Conservation (phyloP, 345 rosid species). For the Physaria fendleri region DNA sequence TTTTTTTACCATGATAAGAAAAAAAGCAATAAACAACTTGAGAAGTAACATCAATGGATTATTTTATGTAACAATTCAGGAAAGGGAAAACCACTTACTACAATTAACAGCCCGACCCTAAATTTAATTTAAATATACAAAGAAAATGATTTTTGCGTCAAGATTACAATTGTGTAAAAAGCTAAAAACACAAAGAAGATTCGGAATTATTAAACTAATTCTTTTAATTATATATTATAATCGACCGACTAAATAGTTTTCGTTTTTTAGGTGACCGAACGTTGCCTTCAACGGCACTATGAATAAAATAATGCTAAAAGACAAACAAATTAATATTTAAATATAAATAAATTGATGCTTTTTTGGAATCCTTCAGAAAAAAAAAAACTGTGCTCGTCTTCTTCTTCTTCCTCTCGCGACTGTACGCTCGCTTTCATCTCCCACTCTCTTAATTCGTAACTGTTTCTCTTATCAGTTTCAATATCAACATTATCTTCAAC, state of each 20-base stretch:
- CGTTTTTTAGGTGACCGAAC: slow-evolving; percentile 15
- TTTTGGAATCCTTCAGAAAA: background rate
- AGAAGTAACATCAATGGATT: background rate
- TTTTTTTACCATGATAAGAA: too few relatives aligned
- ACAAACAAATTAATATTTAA: background rate
- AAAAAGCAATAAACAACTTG: background rate
- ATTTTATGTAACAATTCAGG: background rate
- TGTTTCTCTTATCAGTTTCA: slow-evolving; percentile 10
- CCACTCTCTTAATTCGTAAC: background rate
- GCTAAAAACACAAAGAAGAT: slow-evolving; percentile 11
- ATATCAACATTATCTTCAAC: slow-evolving; percentile 9
- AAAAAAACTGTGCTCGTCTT: background rate
- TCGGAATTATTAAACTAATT: background rate
- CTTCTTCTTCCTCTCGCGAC: slow-evolving; percentile 15
- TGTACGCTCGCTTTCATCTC: slow-evolving; percentile 6
- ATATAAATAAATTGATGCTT: background rate
- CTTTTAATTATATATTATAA: background rate
- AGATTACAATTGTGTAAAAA: slow-evolving; percentile 12
- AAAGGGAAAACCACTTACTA: background rate
- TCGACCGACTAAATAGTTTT: slow-evolving; percentile 7
- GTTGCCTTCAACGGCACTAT: slow-evolving; percentile 9
- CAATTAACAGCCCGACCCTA: background rate
- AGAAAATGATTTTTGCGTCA: slow-evolving; percentile 10
- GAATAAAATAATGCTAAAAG: background rate
- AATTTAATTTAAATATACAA: background rate